Conservation (phyloP, 306 rosid genomes). For the Canavalia gladiata region DNA sequence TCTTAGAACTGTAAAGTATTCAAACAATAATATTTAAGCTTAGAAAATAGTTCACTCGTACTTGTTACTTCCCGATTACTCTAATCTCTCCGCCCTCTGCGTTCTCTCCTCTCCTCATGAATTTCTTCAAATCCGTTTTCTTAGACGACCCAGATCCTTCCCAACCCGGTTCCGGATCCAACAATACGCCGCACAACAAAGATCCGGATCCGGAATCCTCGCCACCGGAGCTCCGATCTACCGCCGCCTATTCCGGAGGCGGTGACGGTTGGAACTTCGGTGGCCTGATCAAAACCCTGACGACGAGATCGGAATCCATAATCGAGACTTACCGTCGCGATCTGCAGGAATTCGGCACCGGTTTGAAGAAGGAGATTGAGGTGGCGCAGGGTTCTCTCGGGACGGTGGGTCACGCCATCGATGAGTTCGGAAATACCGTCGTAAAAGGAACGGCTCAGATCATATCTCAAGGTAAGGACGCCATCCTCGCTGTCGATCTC, state of each 20-base stretch:
- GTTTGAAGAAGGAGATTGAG: slow-evolving; percentile 82
- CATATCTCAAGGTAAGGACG: slow-evolving; percentile 77
- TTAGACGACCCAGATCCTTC: slow-evolving; percentile 63
- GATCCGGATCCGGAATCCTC: slow-evolving; percentile 53
- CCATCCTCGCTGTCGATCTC: slow-evolving; percentile 62
- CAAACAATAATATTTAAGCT: neutral
- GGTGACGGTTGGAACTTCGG: slow-evolving; percentile 77
- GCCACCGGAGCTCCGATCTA: neutral
- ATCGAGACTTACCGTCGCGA: slow-evolving; percentile 94
- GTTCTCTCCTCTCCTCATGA: slow-evolving; percentile 47
- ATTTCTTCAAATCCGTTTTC: slow-evolving; percentile 90
- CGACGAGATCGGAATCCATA: slow-evolving; percentile 78
- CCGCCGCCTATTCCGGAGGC: slow-evolving; percentile 6
- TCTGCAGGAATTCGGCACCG: slow-evolving; percentile 78
- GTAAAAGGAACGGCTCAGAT: slow-evolving; percentile 84
- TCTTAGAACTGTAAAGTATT: neutral
- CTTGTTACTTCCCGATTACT: neutral
- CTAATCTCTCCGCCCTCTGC: neutral
- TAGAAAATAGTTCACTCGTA: neutral
- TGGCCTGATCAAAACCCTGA: slow-evolving; percentile 72
- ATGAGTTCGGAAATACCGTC: slow-evolving; percentile 81
- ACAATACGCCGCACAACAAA: neutral
- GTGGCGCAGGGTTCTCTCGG: slow-evolving; percentile 87
- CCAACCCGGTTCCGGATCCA: slow-evolving; percentile 35
- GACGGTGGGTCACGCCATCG: slow-evolving; percentile 70